Evolutionary conservation across 371 early-diverging fungal genomes (phyloP), one percentile per base, ranked within the genome.

Genomic region (Blastocladiella emersonii): DNA sequence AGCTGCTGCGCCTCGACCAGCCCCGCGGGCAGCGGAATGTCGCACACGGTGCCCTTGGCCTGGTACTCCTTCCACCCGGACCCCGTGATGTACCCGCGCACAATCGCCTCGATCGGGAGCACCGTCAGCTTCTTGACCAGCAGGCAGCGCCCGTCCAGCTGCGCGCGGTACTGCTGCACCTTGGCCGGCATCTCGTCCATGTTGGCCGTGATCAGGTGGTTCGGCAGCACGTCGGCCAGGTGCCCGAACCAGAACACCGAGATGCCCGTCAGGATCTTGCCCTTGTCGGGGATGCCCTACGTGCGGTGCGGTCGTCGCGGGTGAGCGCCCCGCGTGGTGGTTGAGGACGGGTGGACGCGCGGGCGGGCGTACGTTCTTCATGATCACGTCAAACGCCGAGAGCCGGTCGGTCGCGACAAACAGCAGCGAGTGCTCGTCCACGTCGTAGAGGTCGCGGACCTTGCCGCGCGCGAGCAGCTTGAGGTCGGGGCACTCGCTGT

Each of bases 391-490:
- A 77, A 87, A 98, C 17, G 98, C 97, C 71, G 89, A 89, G 72
- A 96, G 85, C 64, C 98, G 85, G 79, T 98, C 97, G 15, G 96
- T 92, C 36, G 98, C 96, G 8, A 96, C 94, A 71, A 98, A 95
- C 37, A 98, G 84, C 65, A 98, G 78, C 7, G 85, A 77, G 57
- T 83, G 71, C 17, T 85, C 87, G 74, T 92, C 90, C 27, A 96
- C 83, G 63, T 88, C 87, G 76, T 98, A 98, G 64, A 98, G 79
- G 72, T 98, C 96, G 63, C 98, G 86, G 56, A 96, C 96, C 72
- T 98, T 98, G 64, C 96, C 98, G 48, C 95, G 85, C 27, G 92
- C 91, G 61, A 98, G 65, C 56, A 98, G 87, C 73, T 92, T 85
- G 65, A 98, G 82, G 67, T 90, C 91, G 1, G 97, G 97, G 74